phyloP scores from a whole-genome alignment of 257 asterid genomes.

The Vinca minor region DNA sequence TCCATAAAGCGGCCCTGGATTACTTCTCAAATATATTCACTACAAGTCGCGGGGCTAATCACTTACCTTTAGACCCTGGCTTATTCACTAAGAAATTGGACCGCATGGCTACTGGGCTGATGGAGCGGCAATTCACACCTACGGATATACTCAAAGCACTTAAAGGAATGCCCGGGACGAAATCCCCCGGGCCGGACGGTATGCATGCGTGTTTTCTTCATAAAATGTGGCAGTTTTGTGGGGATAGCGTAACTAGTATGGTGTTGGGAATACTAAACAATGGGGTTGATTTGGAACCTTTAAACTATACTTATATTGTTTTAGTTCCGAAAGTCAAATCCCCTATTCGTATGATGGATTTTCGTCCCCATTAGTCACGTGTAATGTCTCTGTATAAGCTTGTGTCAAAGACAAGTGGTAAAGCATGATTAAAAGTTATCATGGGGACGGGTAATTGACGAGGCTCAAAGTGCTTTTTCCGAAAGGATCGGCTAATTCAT shows the following conservation, averaged over 20 bases:
- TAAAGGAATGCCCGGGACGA: not conserved
- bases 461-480: not conserved
- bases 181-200: not conserved
- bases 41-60: not conserved
- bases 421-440: not conserved
- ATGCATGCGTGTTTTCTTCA: too few relatives aligned
- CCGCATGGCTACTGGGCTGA: not conserved
- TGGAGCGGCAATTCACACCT: not conserved
- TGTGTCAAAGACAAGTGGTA: not conserved
- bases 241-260: not conserved
- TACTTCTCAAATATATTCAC: too few relatives aligned
- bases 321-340: not conserved
- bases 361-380: not conserved
- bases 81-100: not conserved
- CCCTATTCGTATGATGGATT: not conserved
- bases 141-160: not conserved
- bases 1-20: not conserved
- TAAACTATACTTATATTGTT: not conserved
- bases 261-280: not conserved
- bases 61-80: not conserved
- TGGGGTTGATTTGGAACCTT: not conserved
- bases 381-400: not conserved
- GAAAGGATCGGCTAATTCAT: not conserved
- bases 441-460: not conserved
- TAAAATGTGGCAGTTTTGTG: not conserved